Base-by-base conservation (phyloP, 1,139 yeast species). In the Blastobotrys capitulatus region DNA sequence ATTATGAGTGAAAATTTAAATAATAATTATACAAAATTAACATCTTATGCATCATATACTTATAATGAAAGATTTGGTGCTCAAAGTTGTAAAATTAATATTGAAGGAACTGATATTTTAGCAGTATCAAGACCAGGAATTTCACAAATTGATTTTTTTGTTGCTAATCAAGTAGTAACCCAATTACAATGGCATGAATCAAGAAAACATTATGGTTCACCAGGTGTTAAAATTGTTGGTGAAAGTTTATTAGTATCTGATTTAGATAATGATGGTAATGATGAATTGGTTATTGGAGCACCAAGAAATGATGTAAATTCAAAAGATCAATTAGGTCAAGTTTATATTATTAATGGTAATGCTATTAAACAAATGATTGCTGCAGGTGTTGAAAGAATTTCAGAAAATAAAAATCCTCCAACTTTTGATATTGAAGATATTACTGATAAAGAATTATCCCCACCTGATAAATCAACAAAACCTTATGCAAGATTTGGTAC, bases 251-350 rank as follows among this genome's bases (percentile, higher is more conserved):
- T 57, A 0, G 60, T 64, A 0, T 62, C 61, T 4, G 75, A 74
- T 49, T 38, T 69, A 9, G 67, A 69, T 54, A 60, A 58, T 3
- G 72, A 70, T 46, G 72, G 71, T 0, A 53, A 60, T 13, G 70
- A 69, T 0, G 80, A 76, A 40, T 54, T 79, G 19, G 49, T 76
- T 1, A 57, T 79, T 2, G 75, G 77, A 0, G 70, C 78, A 0
- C 74, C 74, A 7, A 67, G 63, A 46, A 66, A 71, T 12, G 75
- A 75, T 50, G 57, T 57, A 15, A 55, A 49, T 8, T 52, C 52
- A 0, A 34, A 42, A 1, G 55, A 61, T 3, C 80, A 79, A 51
- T 58, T 63, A 10, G 84, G 84, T 0, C 59, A 60, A 7, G 71
- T 76, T 0, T 58, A 60, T 13, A 59, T 71, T 0, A 46, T 79